Percentiles rank a stretch among this genome's conserved stretches.
Conservation (phyloP, 345 rosid genomes). For the Eucalyptus sp. region DNA sequence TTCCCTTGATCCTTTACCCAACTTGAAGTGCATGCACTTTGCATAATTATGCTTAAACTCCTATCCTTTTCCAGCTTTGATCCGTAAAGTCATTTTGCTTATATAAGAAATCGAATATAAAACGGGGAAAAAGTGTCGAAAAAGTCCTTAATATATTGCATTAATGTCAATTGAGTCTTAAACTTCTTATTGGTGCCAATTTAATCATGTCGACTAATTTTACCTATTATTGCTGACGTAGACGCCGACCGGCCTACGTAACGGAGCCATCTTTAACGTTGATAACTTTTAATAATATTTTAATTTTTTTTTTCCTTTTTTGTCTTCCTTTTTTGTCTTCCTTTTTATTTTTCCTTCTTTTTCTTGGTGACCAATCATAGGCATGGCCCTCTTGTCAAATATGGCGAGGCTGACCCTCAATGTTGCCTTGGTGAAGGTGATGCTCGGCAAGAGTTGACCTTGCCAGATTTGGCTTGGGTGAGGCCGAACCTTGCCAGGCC, state of each 20-base stretch:
- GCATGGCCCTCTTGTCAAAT: background rate
- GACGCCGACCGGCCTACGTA: fast-evolving
- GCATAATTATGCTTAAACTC: background rate
- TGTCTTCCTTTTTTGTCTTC: too few relatives aligned
- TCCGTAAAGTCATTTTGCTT: background rate
- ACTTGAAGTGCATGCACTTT: background rate
- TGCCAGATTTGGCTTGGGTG: too few relatives aligned
- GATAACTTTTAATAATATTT: too few relatives aligned
- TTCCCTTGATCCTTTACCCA: background rate
- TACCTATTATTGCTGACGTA: too few relatives aligned
- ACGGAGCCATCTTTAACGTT: too few relatives aligned
- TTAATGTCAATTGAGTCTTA: background rate
- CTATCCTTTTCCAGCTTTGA: background rate
- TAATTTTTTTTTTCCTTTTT: too few relatives aligned
- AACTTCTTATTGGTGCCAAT: background rate
- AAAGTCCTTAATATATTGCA: background rate
- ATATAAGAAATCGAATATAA: background rate
- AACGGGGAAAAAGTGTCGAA: background rate
- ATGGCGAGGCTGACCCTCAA: fast-evolving
- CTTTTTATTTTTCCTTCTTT: background rate
- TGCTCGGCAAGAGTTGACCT: too few relatives aligned
- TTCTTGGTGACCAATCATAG: background rate
- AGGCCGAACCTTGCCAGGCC: too few relatives aligned
- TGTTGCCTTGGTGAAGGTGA: too few relatives aligned
- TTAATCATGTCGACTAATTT: background rate